Evolutionary conservation across 805 yeast genomes (phyloP).

Genomic region (Pichia eremophila): DNA sequence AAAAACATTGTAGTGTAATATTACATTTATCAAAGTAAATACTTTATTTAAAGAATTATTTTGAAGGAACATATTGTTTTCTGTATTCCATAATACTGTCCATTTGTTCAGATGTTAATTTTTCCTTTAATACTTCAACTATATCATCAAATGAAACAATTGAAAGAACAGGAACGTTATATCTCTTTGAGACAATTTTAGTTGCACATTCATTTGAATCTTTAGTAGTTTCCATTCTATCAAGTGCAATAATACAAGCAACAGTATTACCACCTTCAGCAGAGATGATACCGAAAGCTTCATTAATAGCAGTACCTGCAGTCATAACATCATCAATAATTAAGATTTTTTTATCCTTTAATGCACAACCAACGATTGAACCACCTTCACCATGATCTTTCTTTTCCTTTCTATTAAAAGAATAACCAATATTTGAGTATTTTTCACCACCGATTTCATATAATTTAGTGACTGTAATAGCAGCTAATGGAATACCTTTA

Average conservation of each 20-base stretch:
- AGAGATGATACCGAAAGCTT: slow-evolving; percentile 75
- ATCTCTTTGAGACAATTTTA: slow-evolving; percentile 60
- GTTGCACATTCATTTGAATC: slow-evolving; percentile 69
- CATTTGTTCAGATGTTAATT: slow-evolving; percentile 49
- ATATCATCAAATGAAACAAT: slow-evolving; percentile 75
- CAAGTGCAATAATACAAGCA: slow-evolving; percentile 85
- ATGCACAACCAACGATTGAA: slow-evolving; percentile 73
- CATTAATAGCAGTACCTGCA: slow-evolving; percentile 96
- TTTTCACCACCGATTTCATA: slow-evolving; percentile 83
- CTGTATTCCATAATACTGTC: slow-evolving; percentile 52
- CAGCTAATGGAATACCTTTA: slow-evolving; percentile 93
- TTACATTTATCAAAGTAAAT: no score
- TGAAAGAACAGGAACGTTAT: slow-evolving; percentile 73
- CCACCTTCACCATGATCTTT: slow-evolving; percentile 99
- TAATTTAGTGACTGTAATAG: slow-evolving; percentile 83
- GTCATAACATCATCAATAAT: slow-evolving; percentile 97
- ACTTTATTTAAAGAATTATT: not conserved
- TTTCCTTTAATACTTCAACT: slow-evolving; percentile 45
- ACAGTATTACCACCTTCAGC: slow-evolving; percentile 63
- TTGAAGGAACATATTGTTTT: slow-evolving; percentile 35
- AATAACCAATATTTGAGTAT: slow-evolving; percentile 65
- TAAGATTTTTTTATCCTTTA: slow-evolving; percentile 63
- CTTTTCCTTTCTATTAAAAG: slow-evolving; percentile 95
- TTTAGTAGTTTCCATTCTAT: slow-evolving; percentile 84
- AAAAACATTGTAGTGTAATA: no score